Evolutionary conservation across 768 basidiomycete genomes (phyloP).

Genomic region (Naganishia friedmannii): DNA sequence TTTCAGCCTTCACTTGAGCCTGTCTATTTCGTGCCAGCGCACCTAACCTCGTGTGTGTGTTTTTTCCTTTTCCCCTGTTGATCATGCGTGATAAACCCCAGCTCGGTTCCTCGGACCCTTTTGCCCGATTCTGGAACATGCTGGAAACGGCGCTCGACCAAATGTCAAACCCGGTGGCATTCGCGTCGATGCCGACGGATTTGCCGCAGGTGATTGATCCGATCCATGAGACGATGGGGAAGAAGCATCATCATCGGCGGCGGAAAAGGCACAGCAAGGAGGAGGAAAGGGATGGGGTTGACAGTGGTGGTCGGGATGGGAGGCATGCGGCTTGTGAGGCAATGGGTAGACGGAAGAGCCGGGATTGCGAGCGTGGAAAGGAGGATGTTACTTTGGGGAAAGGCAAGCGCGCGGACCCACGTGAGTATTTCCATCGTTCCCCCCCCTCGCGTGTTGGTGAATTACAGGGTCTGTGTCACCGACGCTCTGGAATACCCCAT

Average conservation of each 20-base stretch:
- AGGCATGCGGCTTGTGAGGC: conserved; percentile 7
- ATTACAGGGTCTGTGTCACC: neutral
- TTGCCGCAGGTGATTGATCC: conserved; percentile 16
- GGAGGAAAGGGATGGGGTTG: neutral
- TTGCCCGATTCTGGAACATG: conserved; percentile 50
- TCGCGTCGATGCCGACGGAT: conserved; percentile 43
- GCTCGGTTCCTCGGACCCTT: conserved; percentile 43
- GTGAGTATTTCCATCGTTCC: neutral
- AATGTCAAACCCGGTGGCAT: conserved; percentile 47
- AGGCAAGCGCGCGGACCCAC: neutral
- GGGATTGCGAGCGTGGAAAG: neutral
- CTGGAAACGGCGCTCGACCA: conserved; percentile 47
- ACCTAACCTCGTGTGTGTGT: too few relatives aligned
- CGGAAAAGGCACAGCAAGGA: conserved; percentile 7
- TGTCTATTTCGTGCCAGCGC: too few relatives aligned
- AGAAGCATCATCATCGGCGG: conserved; percentile 35
- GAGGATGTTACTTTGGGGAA: neutral
- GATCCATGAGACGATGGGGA: conserved; percentile 15
- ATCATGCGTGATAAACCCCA: too few relatives aligned
- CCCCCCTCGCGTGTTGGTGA: too few relatives aligned
- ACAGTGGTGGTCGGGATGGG: neutral
- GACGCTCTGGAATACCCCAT: neutral
- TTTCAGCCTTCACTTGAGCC: too few relatives aligned
- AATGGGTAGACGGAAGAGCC: neutral
- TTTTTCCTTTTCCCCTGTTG: too few relatives aligned